A percentile compares a stretch with the other conserved stretches of the same genome.
These are phyloP conservation scores for Mortierella sp. DNA, from an alignment of 371 early-diverging fungal species.

Conservation along the genomic window DNA sequence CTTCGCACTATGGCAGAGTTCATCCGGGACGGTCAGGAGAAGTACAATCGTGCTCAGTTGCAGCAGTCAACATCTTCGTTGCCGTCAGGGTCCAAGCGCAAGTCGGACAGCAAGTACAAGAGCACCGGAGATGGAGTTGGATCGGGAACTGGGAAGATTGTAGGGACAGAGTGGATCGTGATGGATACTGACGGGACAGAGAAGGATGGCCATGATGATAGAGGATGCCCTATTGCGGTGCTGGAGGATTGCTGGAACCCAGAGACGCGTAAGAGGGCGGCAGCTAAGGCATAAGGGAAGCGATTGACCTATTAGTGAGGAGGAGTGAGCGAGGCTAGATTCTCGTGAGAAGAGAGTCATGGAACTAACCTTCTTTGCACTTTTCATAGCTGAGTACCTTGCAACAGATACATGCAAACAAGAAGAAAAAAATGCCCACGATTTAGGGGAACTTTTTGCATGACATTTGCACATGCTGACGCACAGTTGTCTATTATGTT, in stretches of 20 bases:
- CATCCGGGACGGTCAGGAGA: slow-evolving; percentile 24
- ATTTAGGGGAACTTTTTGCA: slow-evolving; percentile 6
- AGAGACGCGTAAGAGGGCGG: not conserved
- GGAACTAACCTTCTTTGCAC: no score
- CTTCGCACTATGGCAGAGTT: slow-evolving; percentile 28
- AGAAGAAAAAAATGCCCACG: slow-evolving; percentile 25
- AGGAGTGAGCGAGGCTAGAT: not conserved
- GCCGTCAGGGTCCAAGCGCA: not conserved
- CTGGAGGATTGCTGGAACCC: slow-evolving; percentile 37
- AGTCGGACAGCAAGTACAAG: not conserved
- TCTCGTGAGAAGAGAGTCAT: not conserved
- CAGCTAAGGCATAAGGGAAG: not conserved
- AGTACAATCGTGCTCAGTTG: not conserved
- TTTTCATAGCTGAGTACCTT: not conserved
- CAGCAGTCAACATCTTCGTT: not conserved
- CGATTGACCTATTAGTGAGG: not conserved
- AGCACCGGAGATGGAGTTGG: not conserved
- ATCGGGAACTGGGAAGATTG: not conserved
- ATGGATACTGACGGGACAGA: slow-evolving; percentile 31
- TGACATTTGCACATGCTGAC: slow-evolving; percentile 12
- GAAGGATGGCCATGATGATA: slow-evolving; percentile 31
- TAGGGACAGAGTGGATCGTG: slow-evolving; percentile 41
- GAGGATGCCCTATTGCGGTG: slow-evolving; percentile 9
- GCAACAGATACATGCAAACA: not conserved
- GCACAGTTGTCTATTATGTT: not conserved